A percentile compares a stretch with the other conserved stretches of the same genome.
Evolutionary conservation across 2,329 filamentous ascomycete species (phyloP).

Genomic region (Myrmaecium sp.): DNA sequence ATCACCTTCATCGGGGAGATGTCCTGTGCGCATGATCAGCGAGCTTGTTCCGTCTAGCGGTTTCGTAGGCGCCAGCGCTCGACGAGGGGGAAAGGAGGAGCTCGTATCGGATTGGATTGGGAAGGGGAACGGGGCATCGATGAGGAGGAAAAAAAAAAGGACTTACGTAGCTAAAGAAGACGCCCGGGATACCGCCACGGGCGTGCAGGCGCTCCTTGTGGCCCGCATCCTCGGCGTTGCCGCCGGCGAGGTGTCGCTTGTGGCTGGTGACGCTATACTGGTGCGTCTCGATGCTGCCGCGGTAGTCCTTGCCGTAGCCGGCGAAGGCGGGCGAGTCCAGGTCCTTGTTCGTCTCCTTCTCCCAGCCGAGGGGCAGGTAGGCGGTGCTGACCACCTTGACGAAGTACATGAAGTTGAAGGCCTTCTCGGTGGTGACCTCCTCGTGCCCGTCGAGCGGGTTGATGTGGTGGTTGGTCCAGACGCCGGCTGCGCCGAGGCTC

Average conservation of each 20-base stretch:
- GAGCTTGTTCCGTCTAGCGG: background rate
- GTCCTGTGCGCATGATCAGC: constrained; percentile 38
- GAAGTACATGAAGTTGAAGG: constrained; percentile 98
- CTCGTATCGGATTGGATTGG: background rate
- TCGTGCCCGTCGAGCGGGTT: constrained; percentile 75
- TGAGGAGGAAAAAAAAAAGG: no score
- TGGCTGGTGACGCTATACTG: constrained; percentile 98
- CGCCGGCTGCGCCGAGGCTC: constrained; percentile 33
- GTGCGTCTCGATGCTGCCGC: constrained; percentile 84
- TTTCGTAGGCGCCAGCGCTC: no score
- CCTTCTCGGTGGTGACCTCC: constrained; percentile 63
- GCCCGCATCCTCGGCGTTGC: constrained; percentile 69
- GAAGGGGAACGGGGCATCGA: background rate
- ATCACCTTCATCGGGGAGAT: constrained; percentile 99
- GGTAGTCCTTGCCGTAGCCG: constrained; percentile 37
- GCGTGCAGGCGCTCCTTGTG: constrained; percentile 88
- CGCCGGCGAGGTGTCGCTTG: constrained; percentile 71
- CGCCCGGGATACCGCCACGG: constrained; percentile 79
- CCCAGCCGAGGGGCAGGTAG: constrained; percentile 84
- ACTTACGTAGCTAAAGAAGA: constrained; percentile 95
- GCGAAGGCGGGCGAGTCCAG: no score
- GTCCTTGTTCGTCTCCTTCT: constrained; percentile 33
- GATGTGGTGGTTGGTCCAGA: constrained; percentile 76
- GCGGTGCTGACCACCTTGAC: constrained; percentile 95
- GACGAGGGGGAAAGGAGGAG: background rate